Evolutionary conservation across 2,329 filamentous ascomycete species (phyloP).

Genomic region (Metarhizium album): DNA sequence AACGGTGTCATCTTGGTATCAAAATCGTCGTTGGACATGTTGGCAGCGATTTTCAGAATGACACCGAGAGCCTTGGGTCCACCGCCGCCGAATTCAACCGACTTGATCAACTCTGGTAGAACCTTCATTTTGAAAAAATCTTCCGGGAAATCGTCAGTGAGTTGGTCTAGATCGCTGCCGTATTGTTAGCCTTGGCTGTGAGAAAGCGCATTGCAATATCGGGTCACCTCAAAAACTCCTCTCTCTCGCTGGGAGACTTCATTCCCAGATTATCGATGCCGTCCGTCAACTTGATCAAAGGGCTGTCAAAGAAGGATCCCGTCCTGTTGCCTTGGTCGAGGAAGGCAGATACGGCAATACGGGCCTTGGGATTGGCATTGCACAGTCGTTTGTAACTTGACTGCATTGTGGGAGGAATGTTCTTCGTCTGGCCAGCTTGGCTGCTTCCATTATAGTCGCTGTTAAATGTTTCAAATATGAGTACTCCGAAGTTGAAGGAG

Average conservation of each 20-base stretch:
- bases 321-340: constrained; percentile 76
- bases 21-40: constrained; percentile 84
- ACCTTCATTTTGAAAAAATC: constrained; percentile 98
- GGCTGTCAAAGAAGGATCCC: constrained; percentile 85
- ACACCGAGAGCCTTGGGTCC: constrained; percentile 82
- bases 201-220: neutral
- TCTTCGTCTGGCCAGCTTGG: constrained; percentile 76
- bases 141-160: constrained; percentile 90
- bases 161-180: constrained; percentile 60
- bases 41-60: constrained; percentile 82
- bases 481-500: constrained; percentile 72
- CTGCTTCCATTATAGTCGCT: constrained; percentile 66
- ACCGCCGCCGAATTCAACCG: constrained; percentile 94
- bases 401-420: constrained; percentile 79
- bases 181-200: constrained; percentile 17
- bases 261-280: constrained; percentile 87
- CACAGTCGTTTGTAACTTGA: constrained; percentile 82
- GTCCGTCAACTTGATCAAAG: constrained; percentile 83
- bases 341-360: constrained; percentile 75
- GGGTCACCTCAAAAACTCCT: constrained; percentile 62
- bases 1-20: constrained; percentile 75
- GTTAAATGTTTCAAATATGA: constrained; percentile 89
- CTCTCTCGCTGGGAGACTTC: constrained; percentile 74
- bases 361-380: constrained; percentile 79
- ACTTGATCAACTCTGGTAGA: constrained; percentile 90